Conservation (phyloP, 768 basidiomycete species). For the Phylloporus sp. region DNA sequence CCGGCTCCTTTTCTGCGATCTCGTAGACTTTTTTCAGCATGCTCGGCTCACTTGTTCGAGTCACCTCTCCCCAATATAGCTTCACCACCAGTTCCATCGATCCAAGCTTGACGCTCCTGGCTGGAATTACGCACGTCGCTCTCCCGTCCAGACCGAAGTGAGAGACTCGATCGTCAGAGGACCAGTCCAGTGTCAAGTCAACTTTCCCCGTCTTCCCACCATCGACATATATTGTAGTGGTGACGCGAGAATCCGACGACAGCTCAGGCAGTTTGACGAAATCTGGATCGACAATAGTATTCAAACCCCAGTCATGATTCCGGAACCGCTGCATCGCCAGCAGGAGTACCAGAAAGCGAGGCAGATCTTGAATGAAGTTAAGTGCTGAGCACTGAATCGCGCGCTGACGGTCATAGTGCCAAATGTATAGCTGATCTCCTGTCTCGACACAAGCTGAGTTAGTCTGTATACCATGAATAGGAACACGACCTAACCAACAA, state of each 20-base stretch:
- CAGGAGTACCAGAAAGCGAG: no score
- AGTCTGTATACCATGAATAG: no score
- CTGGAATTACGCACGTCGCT: slow-evolving; percentile 9
- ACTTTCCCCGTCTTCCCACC: not conserved
- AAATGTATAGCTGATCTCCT: no score
- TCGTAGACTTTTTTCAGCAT: slow-evolving; percentile 5
- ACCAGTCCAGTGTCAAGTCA: not conserved
- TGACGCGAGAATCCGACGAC: not conserved
- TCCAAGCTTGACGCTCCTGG: not conserved
- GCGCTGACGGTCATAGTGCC: no score
- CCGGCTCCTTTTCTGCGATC: not conserved
- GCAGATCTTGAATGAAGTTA: no score
- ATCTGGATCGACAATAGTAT: no score
- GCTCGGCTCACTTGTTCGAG: slow-evolving; percentile 2
- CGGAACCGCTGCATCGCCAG: no score
- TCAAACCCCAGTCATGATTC: no score
- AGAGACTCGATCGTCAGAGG: not conserved
- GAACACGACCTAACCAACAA: no score
- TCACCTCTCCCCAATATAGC: not conserved
- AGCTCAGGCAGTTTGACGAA: no score
- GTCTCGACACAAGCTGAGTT: no score
- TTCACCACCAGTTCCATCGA: not conserved
- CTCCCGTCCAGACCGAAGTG: slow-evolving; percentile 6
- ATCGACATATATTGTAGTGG: not conserved
- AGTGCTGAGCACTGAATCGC: no score